Evolutionary conservation across 441 rosid genomes (phyloP).

Genomic region (Adansonia grandidieri): DNA sequence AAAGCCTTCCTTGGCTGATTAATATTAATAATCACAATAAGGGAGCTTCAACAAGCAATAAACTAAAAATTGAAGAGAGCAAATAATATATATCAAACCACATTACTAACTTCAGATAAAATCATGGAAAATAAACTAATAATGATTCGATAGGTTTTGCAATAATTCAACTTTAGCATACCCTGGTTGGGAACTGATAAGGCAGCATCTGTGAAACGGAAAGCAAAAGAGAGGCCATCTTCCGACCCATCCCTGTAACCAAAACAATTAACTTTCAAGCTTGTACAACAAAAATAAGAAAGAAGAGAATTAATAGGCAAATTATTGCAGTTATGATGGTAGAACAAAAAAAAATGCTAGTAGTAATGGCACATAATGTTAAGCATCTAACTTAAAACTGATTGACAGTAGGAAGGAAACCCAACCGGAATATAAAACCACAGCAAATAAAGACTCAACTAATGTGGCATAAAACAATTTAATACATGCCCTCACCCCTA

Average conservation of each 20-base stretch:
- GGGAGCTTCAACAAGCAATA: background rate
- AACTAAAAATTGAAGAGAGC: background rate
- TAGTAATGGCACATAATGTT: background rate
- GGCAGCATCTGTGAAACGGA: slow-evolving; percentile 91
- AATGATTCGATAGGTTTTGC: slow-evolving; percentile 20
- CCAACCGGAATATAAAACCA: slow-evolving; percentile 6
- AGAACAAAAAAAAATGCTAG: background rate
- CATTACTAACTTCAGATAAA: slow-evolving; percentile 7
- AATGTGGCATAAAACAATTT: background rate
- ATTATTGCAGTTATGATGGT: background rate
- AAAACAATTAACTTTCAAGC: slow-evolving; percentile 35
- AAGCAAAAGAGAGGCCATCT: slow-evolving; percentile 89
- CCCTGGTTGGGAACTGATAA: slow-evolving; percentile 87
- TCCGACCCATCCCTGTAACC: slow-evolving; percentile 80
- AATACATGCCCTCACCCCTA: background rate
- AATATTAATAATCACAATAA: background rate
- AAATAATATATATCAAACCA: background rate
- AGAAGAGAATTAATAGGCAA: background rate
- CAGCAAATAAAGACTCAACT: background rate
- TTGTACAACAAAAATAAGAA: background rate
- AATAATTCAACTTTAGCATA: slow-evolving; percentile 40
- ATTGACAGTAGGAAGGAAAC: background rate
- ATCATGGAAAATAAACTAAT: slow-evolving; percentile 23
- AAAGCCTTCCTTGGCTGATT: background rate
- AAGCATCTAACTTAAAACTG: slow-evolving; percentile 1